Percentiles rank a stretch among this genome's conserved stretches.
phyloP scores from a whole-genome alignment of 139 green algal species.

The Eudorina sp. region DNA sequence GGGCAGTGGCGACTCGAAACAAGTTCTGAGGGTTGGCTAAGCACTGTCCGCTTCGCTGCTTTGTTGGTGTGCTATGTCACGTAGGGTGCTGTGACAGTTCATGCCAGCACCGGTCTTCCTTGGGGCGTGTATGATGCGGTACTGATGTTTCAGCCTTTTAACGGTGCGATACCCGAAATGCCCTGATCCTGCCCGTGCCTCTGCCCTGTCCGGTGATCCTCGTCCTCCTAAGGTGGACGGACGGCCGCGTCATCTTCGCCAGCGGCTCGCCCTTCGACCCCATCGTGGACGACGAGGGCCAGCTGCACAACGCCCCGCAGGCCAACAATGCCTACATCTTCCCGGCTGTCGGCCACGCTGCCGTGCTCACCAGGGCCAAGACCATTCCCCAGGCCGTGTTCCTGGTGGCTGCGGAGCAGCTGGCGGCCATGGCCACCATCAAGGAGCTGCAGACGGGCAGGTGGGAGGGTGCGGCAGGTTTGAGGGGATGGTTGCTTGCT shows the following conservation, averaged over 20 bases:
- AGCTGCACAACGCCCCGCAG: conserved; percentile 53
- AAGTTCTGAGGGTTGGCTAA: too few relatives aligned
- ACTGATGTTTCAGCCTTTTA: too few relatives aligned
- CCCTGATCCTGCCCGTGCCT: neutral
- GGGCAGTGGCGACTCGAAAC: too few relatives aligned
- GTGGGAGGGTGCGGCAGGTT: too few relatives aligned
- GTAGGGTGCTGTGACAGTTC: too few relatives aligned
- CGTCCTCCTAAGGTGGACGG: conserved; percentile 69
- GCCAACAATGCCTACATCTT: conserved; percentile 90
- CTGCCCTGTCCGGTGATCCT: neutral
- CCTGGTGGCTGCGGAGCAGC: conserved; percentile 77
- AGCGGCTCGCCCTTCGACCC: conserved; percentile 86
- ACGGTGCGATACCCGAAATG: too few relatives aligned
- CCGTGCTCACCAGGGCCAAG: conserved; percentile 60
- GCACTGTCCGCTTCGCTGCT: too few relatives aligned
- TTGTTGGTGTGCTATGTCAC: too few relatives aligned
- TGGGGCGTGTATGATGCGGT: too few relatives aligned
- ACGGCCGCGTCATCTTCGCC: conserved; percentile 87
- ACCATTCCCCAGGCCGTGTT: conserved; percentile 70
- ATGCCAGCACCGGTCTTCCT: too few relatives aligned
- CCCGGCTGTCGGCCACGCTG: conserved; percentile 72
- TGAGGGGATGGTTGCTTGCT: too few relatives aligned
- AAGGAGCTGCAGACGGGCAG: conserved; percentile 37
- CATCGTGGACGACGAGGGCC: conserved; percentile 37
- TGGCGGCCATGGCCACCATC: conserved; percentile 58